Conservation (phyloP, 2,329 filamentous ascomycete species). For the Trichoderma simmonsii region DNA sequence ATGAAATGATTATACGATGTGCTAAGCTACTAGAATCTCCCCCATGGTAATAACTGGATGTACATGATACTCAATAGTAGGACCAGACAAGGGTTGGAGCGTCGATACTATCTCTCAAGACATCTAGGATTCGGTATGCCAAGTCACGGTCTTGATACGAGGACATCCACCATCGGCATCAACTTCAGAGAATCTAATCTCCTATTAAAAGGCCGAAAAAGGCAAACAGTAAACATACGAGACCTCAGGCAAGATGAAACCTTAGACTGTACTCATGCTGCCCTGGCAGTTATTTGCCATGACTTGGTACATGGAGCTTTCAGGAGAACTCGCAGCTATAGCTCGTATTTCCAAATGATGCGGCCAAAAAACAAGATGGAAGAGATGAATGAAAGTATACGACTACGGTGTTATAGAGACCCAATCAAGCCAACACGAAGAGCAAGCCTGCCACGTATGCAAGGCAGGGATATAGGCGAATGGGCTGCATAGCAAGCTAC, state of each 20-base stretch:
- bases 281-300: not conserved
- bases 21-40: not conserved
- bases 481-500: not conserved
- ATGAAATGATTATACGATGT: not conserved
- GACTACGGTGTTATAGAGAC: not conserved
- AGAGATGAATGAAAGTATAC: not conserved
- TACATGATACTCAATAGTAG: not conserved
- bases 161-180: not conserved
- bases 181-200: not conserved
- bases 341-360: conserved; percentile 1
- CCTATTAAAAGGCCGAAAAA: not conserved
- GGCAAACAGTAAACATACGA: not conserved
- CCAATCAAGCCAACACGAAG: not conserved
- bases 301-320: not conserved
- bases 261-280: not conserved
- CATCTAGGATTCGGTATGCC: not conserved
- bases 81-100: not conserved
- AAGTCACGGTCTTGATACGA: not conserved
- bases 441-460: not conserved
- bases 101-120: not conserved
- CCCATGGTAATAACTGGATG: not conserved
- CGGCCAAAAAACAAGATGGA: not conserved
- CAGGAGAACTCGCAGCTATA: not conserved
- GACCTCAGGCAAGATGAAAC: not conserved
- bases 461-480: not conserved